These are phyloP conservation scores for Amyloporia xantha DNA, from an alignment of 768 basidiomycete genomes.

Conservation along the genomic window DNA sequence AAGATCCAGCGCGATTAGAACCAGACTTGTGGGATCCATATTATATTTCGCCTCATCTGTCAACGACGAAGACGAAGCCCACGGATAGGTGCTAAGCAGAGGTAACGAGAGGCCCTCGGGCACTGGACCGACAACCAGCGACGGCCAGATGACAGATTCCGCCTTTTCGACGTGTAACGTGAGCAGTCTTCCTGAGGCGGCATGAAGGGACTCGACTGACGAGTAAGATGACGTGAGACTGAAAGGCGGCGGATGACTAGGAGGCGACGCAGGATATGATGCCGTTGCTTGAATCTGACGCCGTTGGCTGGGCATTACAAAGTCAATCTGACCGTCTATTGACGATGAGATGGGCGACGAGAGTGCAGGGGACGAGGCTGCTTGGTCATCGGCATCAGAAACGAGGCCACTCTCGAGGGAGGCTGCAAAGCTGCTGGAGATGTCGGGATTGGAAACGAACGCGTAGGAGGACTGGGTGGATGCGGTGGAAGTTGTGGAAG, in stretches of 20 bases:
- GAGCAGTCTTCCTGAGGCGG: slow-evolving; percentile 55
- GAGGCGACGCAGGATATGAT: slow-evolving; percentile 38
- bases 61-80: slow-evolving; percentile 36
- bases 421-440: slow-evolving; percentile 79
- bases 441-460: slow-evolving; percentile 76
- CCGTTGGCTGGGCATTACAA: neutral
- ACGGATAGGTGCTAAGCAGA: slow-evolving; percentile 40
- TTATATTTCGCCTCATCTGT: slow-evolving; percentile 59
- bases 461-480: slow-evolving; percentile 81
- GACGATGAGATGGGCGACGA: slow-evolving; percentile 58
- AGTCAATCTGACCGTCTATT: slow-evolving; percentile 31
- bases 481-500: slow-evolving; percentile 65
- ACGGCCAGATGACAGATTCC: slow-evolving; percentile 77
- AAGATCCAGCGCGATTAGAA: slow-evolving; percentile 62
- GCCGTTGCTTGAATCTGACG: slow-evolving; percentile 10
- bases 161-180: slow-evolving; percentile 80
- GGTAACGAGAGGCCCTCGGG: slow-evolving; percentile 53
- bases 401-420: slow-evolving; percentile 69
- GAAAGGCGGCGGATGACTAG: slow-evolving; percentile 40
- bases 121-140: slow-evolving; percentile 69
- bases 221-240: slow-evolving; percentile 70
- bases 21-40: slow-evolving; percentile 81
- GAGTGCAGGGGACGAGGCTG: slow-evolving; percentile 46
- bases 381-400: slow-evolving; percentile 65
- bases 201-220: slow-evolving; percentile 66